These are phyloP conservation scores for Aspergillus indologenus DNA, from an alignment of 495 filamentous ascomycete genomes.

Conservation along the genomic window DNA sequence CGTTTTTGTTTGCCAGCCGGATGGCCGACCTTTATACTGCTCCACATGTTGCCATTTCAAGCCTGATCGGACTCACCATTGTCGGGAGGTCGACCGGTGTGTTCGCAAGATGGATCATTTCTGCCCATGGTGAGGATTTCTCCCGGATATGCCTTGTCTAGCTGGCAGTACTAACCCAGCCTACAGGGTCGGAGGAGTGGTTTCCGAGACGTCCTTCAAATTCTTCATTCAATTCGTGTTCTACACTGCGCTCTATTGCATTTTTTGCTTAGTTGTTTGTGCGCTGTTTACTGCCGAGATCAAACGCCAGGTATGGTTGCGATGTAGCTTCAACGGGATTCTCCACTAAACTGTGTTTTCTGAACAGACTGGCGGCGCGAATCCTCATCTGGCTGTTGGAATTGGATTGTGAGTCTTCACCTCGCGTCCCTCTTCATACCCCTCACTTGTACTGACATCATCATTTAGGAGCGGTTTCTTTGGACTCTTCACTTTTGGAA, in stretches of 20 bases:
- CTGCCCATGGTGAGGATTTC: conserved; percentile 69
- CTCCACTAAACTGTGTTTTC: conserved; percentile 16
- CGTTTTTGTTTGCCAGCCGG: conserved; percentile 74
- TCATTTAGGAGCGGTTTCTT: conserved; percentile 61
- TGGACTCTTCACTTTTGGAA: conserved; percentile 68
- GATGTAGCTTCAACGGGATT: background rate
- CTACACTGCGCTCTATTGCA: conserved; percentile 67
- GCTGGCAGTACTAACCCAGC: conserved; percentile 18
- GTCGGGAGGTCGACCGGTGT: conserved; percentile 74
- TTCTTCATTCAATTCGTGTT: conserved; percentile 84
- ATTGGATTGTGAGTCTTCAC: conserved; percentile 51
- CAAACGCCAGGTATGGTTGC: conserved; percentile 30
- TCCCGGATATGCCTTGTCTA: background rate
- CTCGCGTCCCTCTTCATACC: conserved; percentile 2
- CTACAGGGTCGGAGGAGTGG: conserved; percentile 75
- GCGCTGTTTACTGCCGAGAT: conserved; percentile 54
- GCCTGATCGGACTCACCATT: conserved; percentile 80
- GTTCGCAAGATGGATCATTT: conserved; percentile 90
- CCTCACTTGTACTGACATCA: conserved; percentile 14
- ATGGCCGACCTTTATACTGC: conserved; percentile 81
- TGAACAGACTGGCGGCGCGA: conserved; percentile 31
- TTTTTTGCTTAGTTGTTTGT: conserved; percentile 57
- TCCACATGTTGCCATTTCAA: conserved; percentile 77
- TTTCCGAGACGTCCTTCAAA: conserved; percentile 81
- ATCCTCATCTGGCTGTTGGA: conserved; percentile 53